Evolutionary conservation across 495 filamentous ascomycete species (phyloP).

Genomic region (Copromyces sp.): DNA sequence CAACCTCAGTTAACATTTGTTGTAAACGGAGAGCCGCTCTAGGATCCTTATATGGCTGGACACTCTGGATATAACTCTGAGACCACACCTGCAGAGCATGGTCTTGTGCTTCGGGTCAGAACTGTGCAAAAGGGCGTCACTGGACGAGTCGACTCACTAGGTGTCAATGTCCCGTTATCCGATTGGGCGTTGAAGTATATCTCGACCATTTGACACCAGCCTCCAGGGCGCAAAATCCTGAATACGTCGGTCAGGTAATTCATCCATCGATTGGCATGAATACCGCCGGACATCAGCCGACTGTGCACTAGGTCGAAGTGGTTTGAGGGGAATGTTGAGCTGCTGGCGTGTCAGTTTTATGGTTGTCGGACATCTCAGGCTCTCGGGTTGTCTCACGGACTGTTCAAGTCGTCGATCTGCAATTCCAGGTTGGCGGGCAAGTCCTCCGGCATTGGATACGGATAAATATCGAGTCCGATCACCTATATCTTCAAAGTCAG

Average conservation of each 20-base stretch:
- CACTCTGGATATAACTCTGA: slow-evolving; percentile 51
- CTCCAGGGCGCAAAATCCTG: slow-evolving; percentile 45
- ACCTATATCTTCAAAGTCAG: slow-evolving; percentile 42
- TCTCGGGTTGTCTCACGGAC: slow-evolving; percentile 33
- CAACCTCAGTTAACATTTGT: slow-evolving; percentile 53
- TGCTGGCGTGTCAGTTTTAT: slow-evolving; percentile 13
- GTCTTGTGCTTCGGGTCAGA: slow-evolving; percentile 23
- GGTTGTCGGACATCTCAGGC: not conserved
- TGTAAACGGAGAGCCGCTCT: slow-evolving; percentile 55
- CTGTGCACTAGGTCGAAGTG: slow-evolving; percentile 90
- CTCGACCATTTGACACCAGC: slow-evolving; percentile 90
- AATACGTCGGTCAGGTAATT: slow-evolving; percentile 70
- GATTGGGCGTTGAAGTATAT: slow-evolving; percentile 83
- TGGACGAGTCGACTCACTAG: slow-evolving; percentile 27
- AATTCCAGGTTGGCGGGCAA: slow-evolving; percentile 60
- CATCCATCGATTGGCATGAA: slow-evolving; percentile 66
- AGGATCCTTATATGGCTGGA: slow-evolving; percentile 60
- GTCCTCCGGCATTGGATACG: slow-evolving; percentile 61
- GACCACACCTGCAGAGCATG: slow-evolving; percentile 71
- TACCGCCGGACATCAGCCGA: slow-evolving; percentile 65
- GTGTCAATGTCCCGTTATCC: slow-evolving; percentile 72
- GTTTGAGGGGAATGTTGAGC: slow-evolving; percentile 63
- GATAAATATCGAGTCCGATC: slow-evolving; percentile 69
- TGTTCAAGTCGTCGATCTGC: slow-evolving; percentile 73
- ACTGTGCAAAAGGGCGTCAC: not conserved